Percentiles rank a stretch among this genome's conserved stretches.
phyloP scores from a whole-genome alignment of 164 flowering plant genomes.

The Nymphaea colorata region DNA sequence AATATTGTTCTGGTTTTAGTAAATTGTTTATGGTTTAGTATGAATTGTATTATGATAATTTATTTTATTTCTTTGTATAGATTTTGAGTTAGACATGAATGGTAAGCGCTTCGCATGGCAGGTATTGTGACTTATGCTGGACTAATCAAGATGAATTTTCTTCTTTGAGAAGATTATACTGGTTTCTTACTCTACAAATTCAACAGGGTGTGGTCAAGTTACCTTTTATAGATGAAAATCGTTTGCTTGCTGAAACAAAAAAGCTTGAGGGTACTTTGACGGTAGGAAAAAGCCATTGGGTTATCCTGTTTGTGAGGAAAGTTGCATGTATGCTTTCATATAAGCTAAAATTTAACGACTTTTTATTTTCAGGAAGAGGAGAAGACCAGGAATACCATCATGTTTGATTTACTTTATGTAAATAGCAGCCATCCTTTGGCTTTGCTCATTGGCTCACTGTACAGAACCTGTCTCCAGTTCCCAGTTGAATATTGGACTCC shows the following conservation, averaged over 20 bases:
- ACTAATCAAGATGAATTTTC: not conserved
- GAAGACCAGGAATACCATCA: slow-evolving; percentile 54
- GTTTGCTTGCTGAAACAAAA: slow-evolving; percentile 69
- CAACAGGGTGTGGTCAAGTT: slow-evolving; percentile 82
- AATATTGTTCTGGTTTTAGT: slow-evolving; percentile 1
- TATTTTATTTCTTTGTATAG: slow-evolving; percentile 26
- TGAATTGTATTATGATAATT: not conserved
- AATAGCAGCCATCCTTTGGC: slow-evolving; percentile 49
- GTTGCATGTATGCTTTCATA: not conserved
- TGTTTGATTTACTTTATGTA: slow-evolving; percentile 77
- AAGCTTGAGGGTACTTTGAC: slow-evolving; percentile 75
- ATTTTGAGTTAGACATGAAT: slow-evolving; percentile 96
- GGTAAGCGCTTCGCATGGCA: slow-evolving; percentile 98
- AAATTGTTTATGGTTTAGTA: not conserved
- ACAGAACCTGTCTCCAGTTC: slow-evolving; percentile 16
- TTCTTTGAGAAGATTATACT: no score
- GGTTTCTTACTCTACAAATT: no score
- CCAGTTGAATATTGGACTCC: slow-evolving; percentile 21
- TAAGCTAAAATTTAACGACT: slow-evolving; percentile 2
- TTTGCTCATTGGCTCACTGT: slow-evolving; percentile 26
- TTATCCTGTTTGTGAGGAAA: not conserved
- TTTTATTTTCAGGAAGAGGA: slow-evolving; percentile 59
- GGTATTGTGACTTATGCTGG: slow-evolving; percentile 28
- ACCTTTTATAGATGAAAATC: slow-evolving; percentile 88
- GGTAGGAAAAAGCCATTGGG: slow-evolving; percentile 26